Evolutionary conservation across 306 rosid genomes (phyloP).

Genomic region (Oemleria cerasiformis): DNA sequence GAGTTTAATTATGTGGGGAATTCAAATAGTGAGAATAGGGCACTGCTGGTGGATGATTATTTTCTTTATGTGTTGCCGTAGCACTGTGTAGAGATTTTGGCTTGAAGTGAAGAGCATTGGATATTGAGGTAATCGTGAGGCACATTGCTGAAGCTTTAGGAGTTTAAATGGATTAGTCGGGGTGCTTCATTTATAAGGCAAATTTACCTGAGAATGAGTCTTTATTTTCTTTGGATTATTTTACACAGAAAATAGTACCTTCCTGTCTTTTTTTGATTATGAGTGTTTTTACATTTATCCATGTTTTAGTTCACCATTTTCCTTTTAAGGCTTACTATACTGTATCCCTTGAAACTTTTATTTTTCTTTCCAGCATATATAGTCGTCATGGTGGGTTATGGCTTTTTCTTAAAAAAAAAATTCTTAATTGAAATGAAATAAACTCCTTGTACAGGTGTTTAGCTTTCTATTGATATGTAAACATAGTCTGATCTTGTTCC

Average conservation of each 20-base stretch:
- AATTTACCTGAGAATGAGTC: not conserved
- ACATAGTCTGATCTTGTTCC: conserved; percentile 35
- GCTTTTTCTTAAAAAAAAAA: not conserved
- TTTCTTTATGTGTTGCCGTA: not conserved
- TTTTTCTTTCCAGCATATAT: not conserved
- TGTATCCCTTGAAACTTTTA: not conserved
- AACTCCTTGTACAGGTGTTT: conserved; percentile 8
- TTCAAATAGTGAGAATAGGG: not conserved
- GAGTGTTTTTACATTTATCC: not conserved
- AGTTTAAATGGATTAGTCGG: not conserved
- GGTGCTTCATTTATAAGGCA: not conserved
- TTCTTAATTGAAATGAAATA: not conserved
- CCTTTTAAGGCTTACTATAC: not conserved
- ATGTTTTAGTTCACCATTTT: not conserved
- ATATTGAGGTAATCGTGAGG: not conserved
- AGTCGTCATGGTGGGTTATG: not conserved
- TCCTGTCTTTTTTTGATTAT: not conserved
- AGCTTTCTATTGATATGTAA: conserved; percentile 23
- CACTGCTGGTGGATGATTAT: not conserved
- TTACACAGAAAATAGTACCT: not conserved
- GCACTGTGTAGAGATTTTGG: not conserved
- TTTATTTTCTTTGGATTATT: not conserved
- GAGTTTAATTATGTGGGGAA: not conserved
- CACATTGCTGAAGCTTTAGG: conserved; percentile 13
- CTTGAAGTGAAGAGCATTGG: not conserved